These are phyloP conservation scores for Sporothrix protearum DNA, from an alignment of 2,329 filamentous ascomycete genomes.

Conservation along the genomic window DNA sequence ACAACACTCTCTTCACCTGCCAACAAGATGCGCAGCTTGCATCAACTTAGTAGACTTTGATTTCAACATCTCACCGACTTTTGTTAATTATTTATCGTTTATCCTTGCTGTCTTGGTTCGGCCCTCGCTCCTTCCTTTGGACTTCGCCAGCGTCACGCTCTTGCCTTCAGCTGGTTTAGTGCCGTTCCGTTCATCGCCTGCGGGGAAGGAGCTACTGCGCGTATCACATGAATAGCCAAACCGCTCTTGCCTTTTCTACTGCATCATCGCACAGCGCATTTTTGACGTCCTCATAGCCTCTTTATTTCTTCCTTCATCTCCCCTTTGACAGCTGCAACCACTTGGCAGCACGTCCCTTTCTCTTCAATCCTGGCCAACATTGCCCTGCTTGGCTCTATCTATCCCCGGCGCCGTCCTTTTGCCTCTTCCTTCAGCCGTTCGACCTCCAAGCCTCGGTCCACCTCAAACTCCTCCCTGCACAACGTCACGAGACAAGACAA, in stretches of 20 bases:
- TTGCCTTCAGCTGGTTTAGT: neutral
- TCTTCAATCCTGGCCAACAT: neutral
- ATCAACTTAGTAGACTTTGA: neutral
- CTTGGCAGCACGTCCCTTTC: neutral
- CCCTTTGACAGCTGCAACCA: neutral
- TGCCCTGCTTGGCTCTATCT: neutral
- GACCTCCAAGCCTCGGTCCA: neutral
- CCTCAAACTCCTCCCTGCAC: neutral
- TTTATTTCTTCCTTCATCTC: neutral
- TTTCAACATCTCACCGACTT: neutral
- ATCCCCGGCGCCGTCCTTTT: neutral
- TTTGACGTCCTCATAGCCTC: neutral
- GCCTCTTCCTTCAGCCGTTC: neutral
- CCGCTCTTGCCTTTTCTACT: neutral
- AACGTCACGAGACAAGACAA: conserved; percentile 15
- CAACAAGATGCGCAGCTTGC: neutral
- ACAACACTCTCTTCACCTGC: neutral
- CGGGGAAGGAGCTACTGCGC: neutral
- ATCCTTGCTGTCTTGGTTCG: neutral
- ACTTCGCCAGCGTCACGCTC: neutral
- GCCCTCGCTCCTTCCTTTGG: neutral
- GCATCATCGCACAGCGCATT: neutral
- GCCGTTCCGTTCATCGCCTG: neutral
- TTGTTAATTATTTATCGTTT: neutral
- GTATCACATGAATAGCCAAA: conserved; percentile 10